Base-by-base conservation (phyloP, 2,329 filamentous ascomycete species). In the Daldinia sp. region DNA sequence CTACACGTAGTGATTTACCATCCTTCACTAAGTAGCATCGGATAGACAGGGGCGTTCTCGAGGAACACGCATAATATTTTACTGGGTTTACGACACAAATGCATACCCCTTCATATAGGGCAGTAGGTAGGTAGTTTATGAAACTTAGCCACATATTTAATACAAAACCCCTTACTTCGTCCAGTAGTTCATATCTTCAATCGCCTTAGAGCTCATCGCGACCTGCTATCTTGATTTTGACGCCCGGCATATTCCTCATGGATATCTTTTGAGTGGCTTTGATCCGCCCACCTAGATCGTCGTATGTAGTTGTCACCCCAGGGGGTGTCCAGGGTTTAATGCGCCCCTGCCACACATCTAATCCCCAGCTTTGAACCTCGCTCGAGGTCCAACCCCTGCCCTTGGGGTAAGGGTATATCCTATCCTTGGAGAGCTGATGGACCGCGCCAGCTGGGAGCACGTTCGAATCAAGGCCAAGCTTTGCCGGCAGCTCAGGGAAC, bases 301-400 rank as follows among this genome's bases (percentile, higher is more conserved):
- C 66, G 19, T 70, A 67, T 9, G 64, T 67, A 1, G 70, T 67
- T 8, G 68, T 69, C 21, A 70, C 70, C 2, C 73, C 74, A 1
- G 72, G 68, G 30, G 71, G 72, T 19, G 67, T 71, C 77, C 75
- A 79, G 1, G 76, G 73, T 65, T 73, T 74, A 47, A 78, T 63
- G 5, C 73, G 66, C 3, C 74, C 77, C 52, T 78, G 74, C 69
- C 74, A 78, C 11, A 79, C 77, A 25, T 78, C 76, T 10, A 78
- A 56, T 1, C 76, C 76, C 76, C 76, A 79, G 43, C 70, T 66
- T 61, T 76, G 74, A 32, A 79, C 50, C 29, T 72, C 69, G 19
- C 52, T 58, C 11, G 70, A 63, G 19, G 70, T 72, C 43, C 75
- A 63, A 13, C 70, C 73, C 27, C 60, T 58, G 15, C 69, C 75